Evolutionary conservation across 2,329 filamentous ascomycete genomes (phyloP), one percentile per base, ranked within the genome.

Genomic region (Diplodia corticola): DNA sequence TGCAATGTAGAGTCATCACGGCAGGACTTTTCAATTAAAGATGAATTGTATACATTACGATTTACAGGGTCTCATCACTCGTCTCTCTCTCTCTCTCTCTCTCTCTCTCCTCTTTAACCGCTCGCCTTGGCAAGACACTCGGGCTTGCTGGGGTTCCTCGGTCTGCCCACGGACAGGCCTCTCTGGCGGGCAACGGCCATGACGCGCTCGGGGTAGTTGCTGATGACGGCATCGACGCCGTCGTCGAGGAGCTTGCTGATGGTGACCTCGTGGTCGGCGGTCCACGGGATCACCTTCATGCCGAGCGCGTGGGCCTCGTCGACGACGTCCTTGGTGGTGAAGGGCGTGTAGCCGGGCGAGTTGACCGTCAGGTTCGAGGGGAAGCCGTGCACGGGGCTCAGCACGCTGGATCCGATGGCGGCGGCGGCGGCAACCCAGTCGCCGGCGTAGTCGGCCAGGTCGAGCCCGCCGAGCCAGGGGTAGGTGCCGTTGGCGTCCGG

Each of bases 401-500:
- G 44, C 17, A 68, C 63, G 20, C 28, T 65, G 13, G 66, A 69
- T 6, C 63, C 65, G 13, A 72, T 72, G 12, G 64, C 66, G 20
- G 71, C 67, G 24, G 71, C 71, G 4, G 71, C 71, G 28, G 68
- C 66, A 33, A 73, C 66, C 65, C 66, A 73, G 44, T 72, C 70
- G 13, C 71, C 71, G 17, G 55, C 60, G 46, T 69, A 72, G 50
- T 71, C 50, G 22, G 59, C 67, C 13, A 73, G 68, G 51, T 71
- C 65, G 46, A 72, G 51, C n/a, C 71, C 71, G 13, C 71, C 71
- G 20, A 73, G 67, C 71, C 71, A 73, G 40, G 71, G 68, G 24
- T 68, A 73, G 15, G 67, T 65, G 0, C 68, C 35, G 30, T 64
- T 63, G 24, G 68, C 65, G 9, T 70, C 68, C 5, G 67, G 46